phyloP scores from a whole-genome alignment of 495 filamentous ascomycete genomes.

The Corynascus novoguineensis region DNA sequence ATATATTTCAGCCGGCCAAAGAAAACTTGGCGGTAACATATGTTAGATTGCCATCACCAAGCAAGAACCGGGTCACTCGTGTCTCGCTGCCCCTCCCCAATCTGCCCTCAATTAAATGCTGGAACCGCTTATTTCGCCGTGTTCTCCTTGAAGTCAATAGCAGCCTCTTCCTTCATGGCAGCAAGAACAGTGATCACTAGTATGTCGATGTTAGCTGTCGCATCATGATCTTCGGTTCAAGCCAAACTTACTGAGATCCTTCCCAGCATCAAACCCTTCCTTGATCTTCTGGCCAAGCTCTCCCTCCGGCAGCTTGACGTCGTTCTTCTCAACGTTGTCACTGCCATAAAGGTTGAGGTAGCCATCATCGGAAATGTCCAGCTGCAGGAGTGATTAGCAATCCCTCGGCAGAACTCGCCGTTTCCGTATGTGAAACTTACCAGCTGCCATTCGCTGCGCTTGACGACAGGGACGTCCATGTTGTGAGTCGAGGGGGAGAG shows the following conservation, averaged over 20 bases:
- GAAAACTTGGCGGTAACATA: conserved; percentile 13
- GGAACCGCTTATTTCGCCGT: conserved; percentile 33
- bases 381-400: conserved; percentile 42
- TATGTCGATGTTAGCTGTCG: conserved; percentile 20
- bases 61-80: conserved; percentile 17
- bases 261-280: conserved; percentile 65
- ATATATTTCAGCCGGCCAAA: conserved; percentile 20
- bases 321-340: conserved; percentile 79
- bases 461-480: conserved; percentile 97
- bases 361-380: conserved; percentile 82
- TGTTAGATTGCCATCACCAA: conserved; percentile 14
- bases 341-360: conserved; percentile 86
- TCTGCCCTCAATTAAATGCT: conserved; percentile 1
- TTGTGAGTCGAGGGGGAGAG: conserved; percentile 99
- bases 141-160: conserved; percentile 91
- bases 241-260: conserved; percentile 69
- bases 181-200: conserved; percentile 84
- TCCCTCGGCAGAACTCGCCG: not conserved
- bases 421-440: conserved; percentile 52
- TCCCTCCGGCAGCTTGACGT: conserved; percentile 88
- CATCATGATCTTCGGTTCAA: not conserved
- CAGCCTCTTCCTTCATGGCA: conserved; percentile 92
- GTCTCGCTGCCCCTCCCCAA: not conserved
- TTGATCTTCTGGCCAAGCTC: conserved; percentile 77
- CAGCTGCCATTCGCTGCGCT: conserved; percentile 84